Evolutionary conservation across 1,284 basidiomycete species (phyloP).

Genomic region (Boletus semigastroideus): DNA sequence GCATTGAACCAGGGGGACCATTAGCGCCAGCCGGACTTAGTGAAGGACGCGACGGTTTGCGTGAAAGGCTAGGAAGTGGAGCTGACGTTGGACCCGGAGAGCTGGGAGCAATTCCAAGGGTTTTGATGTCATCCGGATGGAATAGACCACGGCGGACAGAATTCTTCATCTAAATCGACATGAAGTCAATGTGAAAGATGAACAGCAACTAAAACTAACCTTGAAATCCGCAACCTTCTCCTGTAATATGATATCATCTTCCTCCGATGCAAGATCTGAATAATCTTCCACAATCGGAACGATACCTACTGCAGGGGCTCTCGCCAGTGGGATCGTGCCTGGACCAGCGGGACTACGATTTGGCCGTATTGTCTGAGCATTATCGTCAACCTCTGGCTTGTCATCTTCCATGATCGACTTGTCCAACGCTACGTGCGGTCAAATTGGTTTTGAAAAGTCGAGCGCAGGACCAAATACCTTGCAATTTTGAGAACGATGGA

Average conservation of each 20-base stretch:
- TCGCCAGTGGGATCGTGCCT: slow-evolving; percentile 53
- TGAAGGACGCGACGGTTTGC: slow-evolving; percentile 49
- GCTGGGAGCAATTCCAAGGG: slow-evolving; percentile 49
- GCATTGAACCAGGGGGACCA: slow-evolving; percentile 31
- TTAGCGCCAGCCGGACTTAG: slow-evolving; percentile 37
- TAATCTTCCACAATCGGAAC: slow-evolving; percentile 83
- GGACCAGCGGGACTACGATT: slow-evolving; percentile 60
- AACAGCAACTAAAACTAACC: slow-evolving; percentile 39
- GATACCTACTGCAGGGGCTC: slow-evolving; percentile 58
- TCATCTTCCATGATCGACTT: slow-evolving; percentile 61
- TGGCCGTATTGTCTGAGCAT: slow-evolving; percentile 75
- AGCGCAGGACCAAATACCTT: slow-evolving; percentile 45
- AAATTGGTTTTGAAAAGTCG: background rate
- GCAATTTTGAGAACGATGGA: slow-evolving; percentile 83
- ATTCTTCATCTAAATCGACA: slow-evolving; percentile 57
- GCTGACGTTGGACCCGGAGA: slow-evolving; percentile 62
- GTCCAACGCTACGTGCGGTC: slow-evolving; percentile 51
- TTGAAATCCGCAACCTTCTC: slow-evolving; percentile 82
- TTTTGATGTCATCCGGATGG: slow-evolving; percentile 86
- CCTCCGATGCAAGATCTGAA: slow-evolving; percentile 78
- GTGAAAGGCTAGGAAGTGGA: slow-evolving; percentile 52
- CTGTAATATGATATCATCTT: slow-evolving; percentile 69
- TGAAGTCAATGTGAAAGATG: background rate
- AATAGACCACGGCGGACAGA: slow-evolving; percentile 72
- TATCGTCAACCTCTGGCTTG: slow-evolving; percentile 65